Evolutionary conservation across 306 rosid genomes (phyloP), one percentile per base, ranked within the genome.

Genomic region (Lathyrus tuberosus): DNA sequence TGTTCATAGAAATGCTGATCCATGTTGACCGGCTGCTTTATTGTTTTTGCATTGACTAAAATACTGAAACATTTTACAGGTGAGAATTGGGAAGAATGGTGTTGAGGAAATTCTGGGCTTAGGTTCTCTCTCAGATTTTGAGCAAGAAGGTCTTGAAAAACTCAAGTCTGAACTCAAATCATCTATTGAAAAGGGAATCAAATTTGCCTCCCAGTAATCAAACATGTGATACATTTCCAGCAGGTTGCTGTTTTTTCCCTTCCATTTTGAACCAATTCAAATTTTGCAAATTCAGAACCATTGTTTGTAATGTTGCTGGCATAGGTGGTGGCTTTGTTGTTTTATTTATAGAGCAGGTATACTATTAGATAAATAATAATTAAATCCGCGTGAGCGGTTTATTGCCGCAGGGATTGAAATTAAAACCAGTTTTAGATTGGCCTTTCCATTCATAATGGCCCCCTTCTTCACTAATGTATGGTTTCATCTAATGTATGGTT

Each of bases 141-240:
- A 90, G 70, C 78, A 90, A 61, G 82, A 94, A 80, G 89, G 89
- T 62, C 82, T 94, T 76, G 91, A 90, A 56, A 83, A 14, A 64
- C 91, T 94, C 13, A 94, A 79, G 80, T 47, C 91, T 15, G 98
- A 94, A 83, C 96, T 94, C 53, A 53, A 48, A 71, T 8, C 92
- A 18, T 94, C 98, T 8, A 94, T 94, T 41, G 98, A 94, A 81
- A 94, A 94, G 84, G 98, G 98, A 75, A 81, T 94, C 81, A 76
- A 84, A 78, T 94, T 90, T 43, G 98, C 90, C 72, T 78, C 79
- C 76, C 76, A 78, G 76, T 88, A 86, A 82, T 51, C 65, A 57
- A 47, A 43, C 65, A n/a, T 48, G 54, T 35, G 60, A 59, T 54
- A 28, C 26, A 26, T 56, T 57, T 59, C 31, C 42, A 70, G 69